A percentile compares a stretch with the other conserved stretches of the same genome.
Conservation (phyloP, 2,329 filamentous ascomycete genomes). For the Madurella mycetomatis region DNA sequence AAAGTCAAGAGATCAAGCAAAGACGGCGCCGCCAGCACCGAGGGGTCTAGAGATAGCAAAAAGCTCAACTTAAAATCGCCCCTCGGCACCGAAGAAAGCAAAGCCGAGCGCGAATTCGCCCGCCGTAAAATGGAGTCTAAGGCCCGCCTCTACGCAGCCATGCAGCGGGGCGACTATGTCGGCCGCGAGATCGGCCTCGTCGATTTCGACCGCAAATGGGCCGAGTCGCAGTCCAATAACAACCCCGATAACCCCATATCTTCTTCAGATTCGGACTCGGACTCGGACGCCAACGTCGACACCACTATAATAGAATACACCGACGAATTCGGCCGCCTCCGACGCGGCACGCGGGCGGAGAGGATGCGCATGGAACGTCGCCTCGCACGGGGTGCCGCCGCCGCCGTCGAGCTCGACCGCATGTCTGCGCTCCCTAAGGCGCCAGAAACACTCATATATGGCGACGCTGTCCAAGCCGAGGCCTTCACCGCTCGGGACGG, state of each 20-base stretch:
- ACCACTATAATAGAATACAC: slow-evolving; percentile 75
- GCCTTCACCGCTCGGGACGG: slow-evolving; percentile 76
- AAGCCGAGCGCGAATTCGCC: slow-evolving; percentile 64
- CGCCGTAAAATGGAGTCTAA: slow-evolving; percentile 87
- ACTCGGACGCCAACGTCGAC: slow-evolving; percentile 34
- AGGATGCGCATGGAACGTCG: slow-evolving; percentile 59
- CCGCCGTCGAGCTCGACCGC: slow-evolving; percentile 57
- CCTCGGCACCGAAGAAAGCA: slow-evolving; percentile 56
- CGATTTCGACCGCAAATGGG: slow-evolving; percentile 97
- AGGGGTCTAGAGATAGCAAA: slow-evolving; percentile 38
- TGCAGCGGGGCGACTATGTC: slow-evolving; percentile 87
- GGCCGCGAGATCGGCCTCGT: slow-evolving; percentile 66
- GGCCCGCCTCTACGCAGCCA: slow-evolving; percentile 76
- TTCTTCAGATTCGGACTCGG: slow-evolving; percentile 35
- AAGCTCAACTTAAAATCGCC: slow-evolving; percentile 48
- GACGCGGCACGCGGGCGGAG: slow-evolving; percentile 67
- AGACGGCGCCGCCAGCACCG: slow-evolving; percentile 34
- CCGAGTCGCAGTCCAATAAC: slow-evolving; percentile 54
- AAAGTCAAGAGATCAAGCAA: slow-evolving; percentile 37
- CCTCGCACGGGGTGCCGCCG: slow-evolving; percentile 48
- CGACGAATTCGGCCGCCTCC: slow-evolving; percentile 87
- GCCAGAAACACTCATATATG: slow-evolving; percentile 72
- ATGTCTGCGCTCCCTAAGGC: slow-evolving; percentile 64
- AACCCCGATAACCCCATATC: slow-evolving; percentile 31
- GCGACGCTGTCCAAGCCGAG: slow-evolving; percentile 75